Evolutionary conservation across 2,329 filamentous ascomycete genomes (phyloP), one percentile per base, ranked within the genome.

Genomic region (Neoarthrinium moseri): DNA sequence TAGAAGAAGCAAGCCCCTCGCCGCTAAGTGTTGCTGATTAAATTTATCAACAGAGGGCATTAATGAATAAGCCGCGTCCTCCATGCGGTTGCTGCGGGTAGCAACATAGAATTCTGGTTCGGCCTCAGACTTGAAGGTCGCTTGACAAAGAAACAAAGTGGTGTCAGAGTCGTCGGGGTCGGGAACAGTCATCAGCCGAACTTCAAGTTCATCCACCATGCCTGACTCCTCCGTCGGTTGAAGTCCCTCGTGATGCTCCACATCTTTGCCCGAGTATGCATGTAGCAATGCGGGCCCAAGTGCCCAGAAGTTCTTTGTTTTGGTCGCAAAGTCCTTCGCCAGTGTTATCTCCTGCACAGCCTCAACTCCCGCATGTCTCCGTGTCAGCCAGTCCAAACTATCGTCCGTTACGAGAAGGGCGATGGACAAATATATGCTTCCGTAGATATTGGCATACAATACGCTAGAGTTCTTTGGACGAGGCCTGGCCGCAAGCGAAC

Each of bases 131-230:
- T 6, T 6, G 4, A 56, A 33, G 20, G 43, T 22, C n/a, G 26
- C 46, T 23, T 56, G 46, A 30, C 47, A 56, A 20, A 57, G 27
- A 12, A 55, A 8, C 11, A 54, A n/a, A 2, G 34, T 49, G n/a
- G 43, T 44, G n/a, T 47, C 53, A 13, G 47, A 34, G 8, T 41
- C 42, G 2, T 57, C 52, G 1, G 55, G 54, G 43, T 58, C 52
- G 5, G 52, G 47, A 20, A 50, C 29, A 7, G 48, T 53, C 36
- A 52, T 29, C 10, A 53, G 17, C 24, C 37, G 46, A 6, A 41
- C 42, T 11, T 50, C 34, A 4, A 54, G 22, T 22, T 50, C 45
- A 21, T 47, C 50, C 7, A n/a, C 37, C 46, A 34, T 43, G 5
- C 32, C 46, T 6, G 46, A 22, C 10, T 48, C 43, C 12, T 35